Evolutionary conservation across 352 stramenopile species (phyloP), one percentile per base, ranked within the genome.

Genomic region (Globisporangium paddicum): DNA sequence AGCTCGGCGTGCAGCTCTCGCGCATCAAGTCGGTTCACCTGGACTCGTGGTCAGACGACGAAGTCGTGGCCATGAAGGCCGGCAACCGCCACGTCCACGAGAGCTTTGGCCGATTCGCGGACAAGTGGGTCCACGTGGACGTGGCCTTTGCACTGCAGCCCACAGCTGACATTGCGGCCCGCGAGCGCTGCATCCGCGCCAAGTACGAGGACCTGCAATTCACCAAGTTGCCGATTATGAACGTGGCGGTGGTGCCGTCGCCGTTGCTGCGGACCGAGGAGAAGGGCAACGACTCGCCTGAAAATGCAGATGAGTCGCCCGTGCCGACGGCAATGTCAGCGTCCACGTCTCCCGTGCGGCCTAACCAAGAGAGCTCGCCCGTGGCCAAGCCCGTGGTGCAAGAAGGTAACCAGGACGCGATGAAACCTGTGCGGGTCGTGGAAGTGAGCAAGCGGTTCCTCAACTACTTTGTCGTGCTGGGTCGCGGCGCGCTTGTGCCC

Each of bases 1-100:
- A 89, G 55, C 81, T 99, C 25, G 96, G 96, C 34, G 92, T 98
- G 23, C 94, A 99, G 70, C 76, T 98, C 19, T 98, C 92, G 2
- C 75, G 82, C 19, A 64, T 95, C 47, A 93, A 95, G 52, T 95
- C 79, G 13, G 66, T 93, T 25, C 77, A 92, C 54, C 64, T 95
- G 52, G 82, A 95, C 62, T 67, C 74, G 23, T 95, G 82, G 85
- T 76, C 62, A 5, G 79, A 91, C 19, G 78, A 93, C 4, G 85
- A 95, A 58, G 64, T 91, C 5, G 45, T 60, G 28, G 67, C 75
- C 1, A 90, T 91, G 82, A 82, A 86, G 52, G 79, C 77, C 4
- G 83, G 83, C 21, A 95, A 95, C 64, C 88, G 86, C 55, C 72
- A 35, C 16, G 79, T 86, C 9, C 65, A 81, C 7, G 77, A 85